phyloP scores from a whole-genome alignment of 2,329 filamentous ascomycete species.

The Magnaporthiopsis rhizophila region DNA sequence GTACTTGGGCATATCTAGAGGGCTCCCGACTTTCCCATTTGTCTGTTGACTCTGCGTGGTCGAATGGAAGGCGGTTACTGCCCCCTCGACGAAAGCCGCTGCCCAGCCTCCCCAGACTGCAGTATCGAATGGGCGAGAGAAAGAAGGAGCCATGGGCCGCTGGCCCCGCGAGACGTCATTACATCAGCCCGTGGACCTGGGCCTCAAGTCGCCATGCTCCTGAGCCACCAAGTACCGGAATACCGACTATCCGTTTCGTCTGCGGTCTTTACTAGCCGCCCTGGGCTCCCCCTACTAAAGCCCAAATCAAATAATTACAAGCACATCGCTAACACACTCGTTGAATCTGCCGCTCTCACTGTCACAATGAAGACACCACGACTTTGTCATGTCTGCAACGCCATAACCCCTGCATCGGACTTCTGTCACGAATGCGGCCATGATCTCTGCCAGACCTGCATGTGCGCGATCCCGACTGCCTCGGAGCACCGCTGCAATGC shows the following conservation, averaged over 20 bases:
- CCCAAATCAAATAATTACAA: background rate
- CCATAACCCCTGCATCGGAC: constrained; percentile 27
- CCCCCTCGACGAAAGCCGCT: background rate
- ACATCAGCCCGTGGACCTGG: background rate
- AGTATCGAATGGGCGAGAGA: background rate
- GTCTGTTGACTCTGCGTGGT: too few relatives aligned
- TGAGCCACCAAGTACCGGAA: background rate
- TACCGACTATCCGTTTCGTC: background rate
- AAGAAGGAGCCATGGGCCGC: background rate
- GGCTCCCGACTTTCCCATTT: too few relatives aligned
- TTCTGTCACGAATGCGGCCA: constrained; percentile 43
- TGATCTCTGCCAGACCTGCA: constrained; percentile 39
- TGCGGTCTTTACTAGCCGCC: background rate
- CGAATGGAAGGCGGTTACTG: background rate
- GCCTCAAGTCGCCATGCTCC: background rate
- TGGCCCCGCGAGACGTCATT: background rate
- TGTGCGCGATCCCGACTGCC: constrained; percentile 23
- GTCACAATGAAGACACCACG: constrained; percentile 16
- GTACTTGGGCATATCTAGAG: too few relatives aligned
- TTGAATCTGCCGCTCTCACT: background rate
- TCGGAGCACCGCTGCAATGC: constrained; percentile 14
- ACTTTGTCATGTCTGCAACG: constrained; percentile 43
- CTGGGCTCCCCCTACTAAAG: background rate
- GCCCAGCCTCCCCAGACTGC: background rate
- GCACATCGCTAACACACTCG: background rate